These are phyloP conservation scores for Grosmannia serpens DNA, from an alignment of 2,329 filamentous ascomycete species.

Conservation along the genomic window DNA sequence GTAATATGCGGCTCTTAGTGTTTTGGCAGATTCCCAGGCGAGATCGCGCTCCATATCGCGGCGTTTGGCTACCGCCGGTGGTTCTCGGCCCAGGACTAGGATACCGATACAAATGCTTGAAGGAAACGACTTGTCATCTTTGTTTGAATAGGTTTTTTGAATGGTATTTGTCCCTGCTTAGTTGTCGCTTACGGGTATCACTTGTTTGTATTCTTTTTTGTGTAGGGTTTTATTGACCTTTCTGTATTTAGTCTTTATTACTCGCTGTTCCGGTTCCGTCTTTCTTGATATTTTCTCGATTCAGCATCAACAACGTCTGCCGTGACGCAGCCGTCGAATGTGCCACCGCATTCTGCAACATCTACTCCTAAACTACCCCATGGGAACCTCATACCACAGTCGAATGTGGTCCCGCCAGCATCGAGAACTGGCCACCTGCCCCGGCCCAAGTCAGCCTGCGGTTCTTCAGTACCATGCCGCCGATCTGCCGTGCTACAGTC, in stretches of 20 bases:
- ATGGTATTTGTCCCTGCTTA: too few relatives aligned
- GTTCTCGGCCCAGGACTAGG: background rate
- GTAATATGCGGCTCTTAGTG: background rate
- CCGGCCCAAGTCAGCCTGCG: constrained; percentile 50
- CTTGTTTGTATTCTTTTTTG: too few relatives aligned
- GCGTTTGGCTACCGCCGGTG: background rate
- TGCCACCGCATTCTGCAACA: too few relatives aligned
- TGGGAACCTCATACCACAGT: background rate
- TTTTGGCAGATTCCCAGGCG: background rate
- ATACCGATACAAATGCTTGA: background rate
- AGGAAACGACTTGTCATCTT: background rate
- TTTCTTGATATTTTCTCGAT: too few relatives aligned
- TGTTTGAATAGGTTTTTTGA: background rate
- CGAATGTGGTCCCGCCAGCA: constrained; percentile 10
- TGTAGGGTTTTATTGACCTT: too few relatives aligned
- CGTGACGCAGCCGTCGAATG: too few relatives aligned
- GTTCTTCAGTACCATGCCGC: constrained; percentile 3
- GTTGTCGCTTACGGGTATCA: too few relatives aligned
- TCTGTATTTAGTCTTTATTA: too few relatives aligned
- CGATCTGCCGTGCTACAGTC: background rate
- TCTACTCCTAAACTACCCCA: too few relatives aligned
- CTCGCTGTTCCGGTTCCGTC: too few relatives aligned
- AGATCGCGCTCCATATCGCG: background rate
- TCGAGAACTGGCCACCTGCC: constrained; percentile 48
- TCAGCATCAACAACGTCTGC: too few relatives aligned